Base-by-base conservation (phyloP, 441 rosid species). In the Adansonia madagascariensis region DNA sequence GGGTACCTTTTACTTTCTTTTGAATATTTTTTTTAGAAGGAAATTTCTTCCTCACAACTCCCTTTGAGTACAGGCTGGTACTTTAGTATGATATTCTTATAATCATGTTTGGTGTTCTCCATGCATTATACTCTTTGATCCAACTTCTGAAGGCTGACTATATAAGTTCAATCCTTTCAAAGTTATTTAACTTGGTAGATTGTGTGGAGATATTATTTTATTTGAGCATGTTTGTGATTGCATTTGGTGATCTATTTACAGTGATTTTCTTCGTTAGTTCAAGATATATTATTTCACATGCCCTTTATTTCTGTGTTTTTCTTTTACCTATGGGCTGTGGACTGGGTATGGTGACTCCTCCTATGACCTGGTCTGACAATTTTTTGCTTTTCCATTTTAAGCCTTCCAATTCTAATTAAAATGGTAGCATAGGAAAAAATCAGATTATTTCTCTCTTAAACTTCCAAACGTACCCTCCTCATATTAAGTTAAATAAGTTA, bases 1-100 rank as follows among this genome's bases (percentile, higher is more conserved):
- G 75, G 99, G 99, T 96, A 91, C 53, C 18, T 53, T 72, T 41
- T 8, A 22, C 47, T 53, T 20, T 43, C 41, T 76, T 22, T 39
- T 8, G 31, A 47, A 35, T 9, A 22, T 57, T 14, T 17, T 60
- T 47, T 49, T 57, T 62, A 39, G 14, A 35, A 27, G 10, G 3
- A 35, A 53, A 17, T 20, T 35, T 52, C 24, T 53, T 71, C 3
- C 27, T n/a, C 62, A 55, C 66, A 20, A 31, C 20, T 67, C 35
- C 15, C 46, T 35, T 62, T 62, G 39, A 41, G 20, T 50, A 3
- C 41, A 53, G 49, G 10, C 24, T 5, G 53, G 62, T 39, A n/a
- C 24, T 53, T 15, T 35, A 53, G 27, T 17, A 55, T 71, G 49
- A 71, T 55, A 8, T 35, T 53, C 49, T 55, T 71, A 55, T 11